Evolutionary conservation across 2,329 filamentous ascomycete genomes (phyloP).

Genomic region (Ophiostoma angusticollis): DNA sequence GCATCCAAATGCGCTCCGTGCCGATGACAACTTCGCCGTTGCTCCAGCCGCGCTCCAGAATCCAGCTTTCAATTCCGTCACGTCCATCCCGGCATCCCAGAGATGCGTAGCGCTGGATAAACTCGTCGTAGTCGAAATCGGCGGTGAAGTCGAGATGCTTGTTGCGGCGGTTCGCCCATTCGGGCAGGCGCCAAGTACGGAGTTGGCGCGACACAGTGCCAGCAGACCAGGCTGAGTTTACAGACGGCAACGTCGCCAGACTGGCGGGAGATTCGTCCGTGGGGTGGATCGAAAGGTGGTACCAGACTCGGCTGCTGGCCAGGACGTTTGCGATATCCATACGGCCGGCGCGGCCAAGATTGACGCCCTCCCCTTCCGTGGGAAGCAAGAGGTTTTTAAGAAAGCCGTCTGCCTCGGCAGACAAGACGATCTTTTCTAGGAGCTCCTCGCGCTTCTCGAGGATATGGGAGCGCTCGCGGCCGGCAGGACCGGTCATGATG

Average conservation of each 20-base stretch:
- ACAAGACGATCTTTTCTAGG: slow-evolving; percentile 74
- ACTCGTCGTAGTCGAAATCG: slow-evolving; percentile 91
- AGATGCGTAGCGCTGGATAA: slow-evolving; percentile 65
- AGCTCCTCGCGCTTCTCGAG: slow-evolving; percentile 72
- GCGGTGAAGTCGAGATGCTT: slow-evolving; percentile 89
- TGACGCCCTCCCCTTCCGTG: slow-evolving; percentile 62
- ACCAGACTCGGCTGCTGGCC: slow-evolving; percentile 83
- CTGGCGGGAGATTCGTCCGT: slow-evolving; percentile 72
- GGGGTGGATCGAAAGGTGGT: slow-evolving; percentile 82
- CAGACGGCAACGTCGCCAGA: slow-evolving; percentile 56
- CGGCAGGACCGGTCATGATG: slow-evolving; percentile 52
- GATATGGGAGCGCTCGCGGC: slow-evolving; percentile 62
- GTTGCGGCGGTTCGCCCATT: slow-evolving; percentile 92
- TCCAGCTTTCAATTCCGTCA: slow-evolving; percentile 89
- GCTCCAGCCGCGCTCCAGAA: slow-evolving; percentile 91
- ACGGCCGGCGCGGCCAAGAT: slow-evolving; percentile 62
- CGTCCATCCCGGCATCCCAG: slow-evolving; percentile 82
- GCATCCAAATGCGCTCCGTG: slow-evolving; percentile 87
- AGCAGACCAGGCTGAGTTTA: slow-evolving; percentile 83
- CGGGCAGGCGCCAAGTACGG: slow-evolving; percentile 81
- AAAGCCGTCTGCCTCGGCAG: slow-evolving; percentile 71
- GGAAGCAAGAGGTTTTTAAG: slow-evolving; percentile 73
- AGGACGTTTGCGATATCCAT: slow-evolving; percentile 65
- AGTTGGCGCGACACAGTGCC: slow-evolving; percentile 86
- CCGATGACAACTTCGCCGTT: slow-evolving; percentile 93